A percentile compares a stretch with the other conserved stretches of the same genome.
These are phyloP conservation scores for Fusarium anthophilum DNA, from an alignment of 2,329 filamentous ascomycete species.

Conservation along the genomic window DNA sequence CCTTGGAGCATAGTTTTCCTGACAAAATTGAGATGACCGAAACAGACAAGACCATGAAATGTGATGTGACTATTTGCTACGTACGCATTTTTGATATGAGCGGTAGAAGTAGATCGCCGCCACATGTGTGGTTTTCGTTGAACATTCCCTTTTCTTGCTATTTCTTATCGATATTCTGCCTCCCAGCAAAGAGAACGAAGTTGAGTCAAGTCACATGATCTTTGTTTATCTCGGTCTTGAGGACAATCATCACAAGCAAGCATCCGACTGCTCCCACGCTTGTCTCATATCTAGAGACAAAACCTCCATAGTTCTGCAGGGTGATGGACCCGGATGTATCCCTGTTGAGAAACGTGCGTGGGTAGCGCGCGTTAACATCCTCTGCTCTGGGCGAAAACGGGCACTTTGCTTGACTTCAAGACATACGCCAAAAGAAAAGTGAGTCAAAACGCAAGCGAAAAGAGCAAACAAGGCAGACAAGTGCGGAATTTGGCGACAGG, in stretches of 20 bases:
- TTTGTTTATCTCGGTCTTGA: neutral
- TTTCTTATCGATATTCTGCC: neutral
- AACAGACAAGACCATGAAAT: neutral
- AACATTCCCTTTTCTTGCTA: neutral
- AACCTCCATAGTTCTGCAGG: neutral
- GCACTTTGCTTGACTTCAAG: neutral
- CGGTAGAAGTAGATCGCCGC: neutral
- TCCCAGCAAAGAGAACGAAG: neutral
- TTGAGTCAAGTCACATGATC: conserved; percentile 12
- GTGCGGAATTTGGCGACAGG: neutral
- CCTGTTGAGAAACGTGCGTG: conserved; percentile 5
- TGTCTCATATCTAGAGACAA: conserved; percentile 16
- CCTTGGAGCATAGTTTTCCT: neutral
- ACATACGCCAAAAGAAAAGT: conserved; percentile 3
- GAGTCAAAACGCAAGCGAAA: neutral
- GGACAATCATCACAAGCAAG: neutral
- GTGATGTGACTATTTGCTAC: neutral
- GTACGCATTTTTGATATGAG: neutral
- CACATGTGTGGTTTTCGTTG: neutral
- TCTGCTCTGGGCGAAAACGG: neutral
- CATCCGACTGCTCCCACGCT: neutral
- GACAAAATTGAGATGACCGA: neutral
- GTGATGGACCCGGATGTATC: neutral
- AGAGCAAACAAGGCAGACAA: conserved; percentile 3
- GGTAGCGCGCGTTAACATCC: neutral